Base-by-base conservation (phyloP, 2,329 filamentous ascomycete species). In the Aspergillus sp. region DNA sequence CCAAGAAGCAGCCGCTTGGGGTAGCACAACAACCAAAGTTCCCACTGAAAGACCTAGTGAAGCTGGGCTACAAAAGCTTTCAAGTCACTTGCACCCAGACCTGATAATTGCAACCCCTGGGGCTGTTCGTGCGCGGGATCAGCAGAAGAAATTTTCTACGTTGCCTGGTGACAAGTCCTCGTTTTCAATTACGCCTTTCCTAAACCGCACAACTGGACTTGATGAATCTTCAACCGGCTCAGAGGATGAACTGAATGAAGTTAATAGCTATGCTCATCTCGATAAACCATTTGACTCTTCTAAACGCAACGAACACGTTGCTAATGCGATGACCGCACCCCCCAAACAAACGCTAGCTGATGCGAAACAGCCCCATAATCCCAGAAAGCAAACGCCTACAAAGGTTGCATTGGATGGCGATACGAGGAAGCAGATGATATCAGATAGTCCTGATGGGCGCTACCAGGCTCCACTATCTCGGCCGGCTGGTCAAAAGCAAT, bases 111-210 rank as follows among this genome's bases (percentile, higher is more conserved):
- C 78, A 44, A 83, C 81, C 0, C 81, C 81, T 17, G 81, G 80
- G 42, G 78, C 78, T 45, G 69, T 77, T 44, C 67, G 71, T 38
- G 63, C 71, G 47, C 74, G 76, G 20, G 89, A 87, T 73, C 87
- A 86, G 70, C 78, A 81, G 55, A 81, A 78, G 48, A 72, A 78
- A 26, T 83, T 86, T 18, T 82, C 84, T 38, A 81, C 84, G 1
- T 76, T 85, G 55, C 79, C 89, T 5, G 91, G 90, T 30, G 91
- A 96, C 69, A 97, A 96, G 74, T 97, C 93, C 0, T 87, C 84
- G 3, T 97, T 98, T 74, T 96, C 92, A 4, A 91, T 97, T 62
- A 98, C 93, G 0, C 93, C 93, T 0, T 97, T 96, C 78, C 80
- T 98, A 60, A 96, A 93, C 73, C 86, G 88, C 50, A 88, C 85